phyloP scores from a whole-genome alignment of 2,329 filamentous ascomycete species.

The Colletotrichum acutatum region DNA sequence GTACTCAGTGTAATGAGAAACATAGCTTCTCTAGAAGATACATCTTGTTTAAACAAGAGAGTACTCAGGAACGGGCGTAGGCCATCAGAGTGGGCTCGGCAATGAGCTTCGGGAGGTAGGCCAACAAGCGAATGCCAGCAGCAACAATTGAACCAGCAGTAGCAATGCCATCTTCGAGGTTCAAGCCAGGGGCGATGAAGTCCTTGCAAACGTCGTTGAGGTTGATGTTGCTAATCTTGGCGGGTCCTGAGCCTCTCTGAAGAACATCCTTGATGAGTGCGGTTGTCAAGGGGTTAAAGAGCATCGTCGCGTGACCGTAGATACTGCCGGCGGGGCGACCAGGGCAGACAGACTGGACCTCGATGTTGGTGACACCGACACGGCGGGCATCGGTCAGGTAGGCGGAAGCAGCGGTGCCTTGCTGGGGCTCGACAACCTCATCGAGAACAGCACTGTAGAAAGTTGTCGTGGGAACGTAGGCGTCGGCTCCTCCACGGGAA shows the following conservation, averaged over 20 bases:
- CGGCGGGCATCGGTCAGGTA: constrained; percentile 52
- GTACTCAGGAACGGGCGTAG: background rate
- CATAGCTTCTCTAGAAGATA: too few relatives aligned
- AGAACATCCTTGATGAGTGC: constrained; percentile 54
- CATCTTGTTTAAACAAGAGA: too few relatives aligned
- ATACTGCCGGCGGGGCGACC: constrained; percentile 53
- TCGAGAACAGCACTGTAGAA: constrained; percentile 60
- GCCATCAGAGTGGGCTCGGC: constrained; percentile 19
- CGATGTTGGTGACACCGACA: constrained; percentile 60
- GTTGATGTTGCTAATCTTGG: constrained; percentile 5
- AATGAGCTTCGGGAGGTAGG: constrained; percentile 21
- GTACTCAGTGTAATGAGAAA: too few relatives aligned
- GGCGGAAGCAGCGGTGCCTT: constrained; percentile 57
- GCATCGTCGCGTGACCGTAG: constrained; percentile 61
- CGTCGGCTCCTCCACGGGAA: constrained; percentile 57
- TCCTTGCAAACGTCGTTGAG: constrained; percentile 18
- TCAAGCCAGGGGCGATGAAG: constrained; percentile 18
- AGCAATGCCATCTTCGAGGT: constrained; percentile 17
- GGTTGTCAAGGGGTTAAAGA: constrained; percentile 44
- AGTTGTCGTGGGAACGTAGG: constrained; percentile 65
- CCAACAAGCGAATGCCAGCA: constrained; percentile 12
- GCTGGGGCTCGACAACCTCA: constrained; percentile 63
- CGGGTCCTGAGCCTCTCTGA: background rate
- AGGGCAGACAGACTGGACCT: constrained; percentile 57
- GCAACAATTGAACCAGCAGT: constrained; percentile 15